Conservation (phyloP, 345 rosid genomes). For the Bretschneidera sinensis region DNA sequence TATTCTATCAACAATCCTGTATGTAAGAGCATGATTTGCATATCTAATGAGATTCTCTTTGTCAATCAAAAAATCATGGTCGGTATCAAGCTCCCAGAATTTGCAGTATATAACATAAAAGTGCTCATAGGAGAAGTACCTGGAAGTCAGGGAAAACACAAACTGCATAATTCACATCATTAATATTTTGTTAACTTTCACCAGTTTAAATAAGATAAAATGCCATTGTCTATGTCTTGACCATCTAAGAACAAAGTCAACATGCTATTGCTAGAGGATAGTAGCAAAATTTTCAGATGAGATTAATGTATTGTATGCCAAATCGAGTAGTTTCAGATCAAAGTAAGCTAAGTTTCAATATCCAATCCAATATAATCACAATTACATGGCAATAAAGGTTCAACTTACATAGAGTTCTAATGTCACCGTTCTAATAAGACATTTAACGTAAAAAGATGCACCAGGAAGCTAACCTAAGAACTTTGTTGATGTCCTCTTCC, state of each 20-base stretch:
- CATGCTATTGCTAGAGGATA: background rate
- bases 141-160: constrained; percentile 23
- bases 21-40: constrained; percentile 80
- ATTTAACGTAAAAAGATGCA: background rate
- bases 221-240: too few relatives aligned
- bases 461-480: constrained; percentile 55
- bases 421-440: background rate
- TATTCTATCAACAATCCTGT: constrained; percentile 82
- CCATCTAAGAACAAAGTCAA: too few relatives aligned
- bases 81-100: constrained; percentile 80
- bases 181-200: background rate
- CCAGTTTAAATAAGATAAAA: background rate
- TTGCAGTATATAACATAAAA: constrained; percentile 84
- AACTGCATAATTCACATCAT: background rate
- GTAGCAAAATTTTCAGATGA: too few relatives aligned
- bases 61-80: constrained; percentile 79
- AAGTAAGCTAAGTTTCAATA: background rate
- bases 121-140: constrained; percentile 95
- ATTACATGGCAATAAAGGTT: background rate
- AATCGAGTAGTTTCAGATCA: background rate
- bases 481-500: constrained; percentile 88
- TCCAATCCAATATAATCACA: background rate
- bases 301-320: background rate
- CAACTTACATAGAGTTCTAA: background rate
- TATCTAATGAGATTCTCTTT: constrained; percentile 76